Evolutionary conservation across 2,329 filamentous ascomycete genomes (phyloP), one percentile per base, ranked within the genome.

Genomic region (Colletotrichum zoysiae): DNA sequence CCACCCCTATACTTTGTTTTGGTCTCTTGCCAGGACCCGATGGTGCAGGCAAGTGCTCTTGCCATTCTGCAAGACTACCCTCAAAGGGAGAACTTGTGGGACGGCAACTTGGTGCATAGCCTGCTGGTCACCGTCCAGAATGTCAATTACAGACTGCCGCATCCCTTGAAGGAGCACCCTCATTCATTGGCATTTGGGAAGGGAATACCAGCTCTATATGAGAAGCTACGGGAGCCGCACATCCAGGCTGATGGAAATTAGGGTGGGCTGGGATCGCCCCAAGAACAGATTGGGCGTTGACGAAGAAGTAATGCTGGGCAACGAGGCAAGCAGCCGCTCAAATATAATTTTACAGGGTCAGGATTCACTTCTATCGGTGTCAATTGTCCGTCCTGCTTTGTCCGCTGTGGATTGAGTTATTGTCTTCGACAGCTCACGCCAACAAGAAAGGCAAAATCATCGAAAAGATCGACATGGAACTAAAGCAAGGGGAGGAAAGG

Each of bases 201-300:
- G 26, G 65, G 69, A 18, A 68, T 68, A 55, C 65, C 68, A 9
- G 65, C 58, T 33, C 59, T 68, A 5, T 71, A 63, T 48, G 65
- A 68, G 40, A 71, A 63, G 53, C 30, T 71, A 18, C 58, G 63
- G 38, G 58, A 64, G 26, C 33, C 62, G 9, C 53, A 23, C 4
- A 64, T 71, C 16, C 63, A 38, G 42, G 58, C 48, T 8, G 44
- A 64, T 20, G n/a, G 53, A 23, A 44, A 48, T 33, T 60, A 12
- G 63, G n/a, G 23, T 40, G 12, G 23, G 50, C 11, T 59, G 23
- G 33, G 20, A 61, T 20, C 8, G 11, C 11, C 38, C 14, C 26
- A 20, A 30, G 1, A 40, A 57, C 3, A 7, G 20, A 26, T 26
- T 26, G 7, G 16, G 51, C 0, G 6, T 11, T 20, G 14, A 33